Evolutionary conservation across 495 filamentous ascomycete species (phyloP).

Genomic region (Entonaema liquescens): DNA sequence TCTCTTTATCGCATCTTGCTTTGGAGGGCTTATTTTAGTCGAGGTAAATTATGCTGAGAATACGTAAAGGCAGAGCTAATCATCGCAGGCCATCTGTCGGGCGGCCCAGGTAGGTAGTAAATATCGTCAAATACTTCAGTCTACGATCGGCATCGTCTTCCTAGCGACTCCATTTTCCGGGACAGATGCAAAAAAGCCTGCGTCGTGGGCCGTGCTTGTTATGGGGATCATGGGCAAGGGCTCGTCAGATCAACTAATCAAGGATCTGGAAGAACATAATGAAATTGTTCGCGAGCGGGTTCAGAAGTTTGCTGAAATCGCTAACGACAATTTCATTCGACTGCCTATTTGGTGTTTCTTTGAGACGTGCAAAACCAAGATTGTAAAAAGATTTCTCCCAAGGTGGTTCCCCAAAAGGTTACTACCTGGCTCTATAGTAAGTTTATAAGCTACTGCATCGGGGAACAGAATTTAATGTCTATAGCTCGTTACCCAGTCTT

Average conservation of each 20-base stretch:
- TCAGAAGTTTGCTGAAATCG: conserved; percentile 11
- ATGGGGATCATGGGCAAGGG: conserved; percentile 12
- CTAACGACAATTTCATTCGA: not conserved
- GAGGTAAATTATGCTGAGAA: conserved; percentile 7
- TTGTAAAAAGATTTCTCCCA: conserved; percentile 3
- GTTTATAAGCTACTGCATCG: conserved; percentile 1
- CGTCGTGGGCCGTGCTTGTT: conserved; percentile 9
- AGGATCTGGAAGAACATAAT: conserved; percentile 7
- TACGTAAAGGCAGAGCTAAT: not conserved
- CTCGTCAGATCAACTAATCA: conserved; percentile 8
- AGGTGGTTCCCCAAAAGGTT: not conserved
- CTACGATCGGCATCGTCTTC: conserved; percentile 34
- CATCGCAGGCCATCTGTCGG: conserved; percentile 30
- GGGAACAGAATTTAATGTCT: conserved; percentile 16
- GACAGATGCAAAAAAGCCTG: conserved; percentile 15
- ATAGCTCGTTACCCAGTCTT: conserved; percentile 36
- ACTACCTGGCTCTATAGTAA: conserved; percentile 8
- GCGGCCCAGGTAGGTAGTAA: conserved; percentile 29
- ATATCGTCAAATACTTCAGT: conserved; percentile 28
- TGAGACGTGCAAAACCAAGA: conserved; percentile 7
- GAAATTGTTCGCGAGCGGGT: conserved; percentile 1
- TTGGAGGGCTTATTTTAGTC: conserved; percentile 32
- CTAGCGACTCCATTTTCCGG: conserved; percentile 34
- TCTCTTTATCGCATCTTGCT: conserved; percentile 41
- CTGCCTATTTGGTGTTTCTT: conserved; percentile 14